These are phyloP conservation scores for Fomitopsis pulvina DNA, from an alignment of 768 basidiomycete species.

Conservation along the genomic window DNA sequence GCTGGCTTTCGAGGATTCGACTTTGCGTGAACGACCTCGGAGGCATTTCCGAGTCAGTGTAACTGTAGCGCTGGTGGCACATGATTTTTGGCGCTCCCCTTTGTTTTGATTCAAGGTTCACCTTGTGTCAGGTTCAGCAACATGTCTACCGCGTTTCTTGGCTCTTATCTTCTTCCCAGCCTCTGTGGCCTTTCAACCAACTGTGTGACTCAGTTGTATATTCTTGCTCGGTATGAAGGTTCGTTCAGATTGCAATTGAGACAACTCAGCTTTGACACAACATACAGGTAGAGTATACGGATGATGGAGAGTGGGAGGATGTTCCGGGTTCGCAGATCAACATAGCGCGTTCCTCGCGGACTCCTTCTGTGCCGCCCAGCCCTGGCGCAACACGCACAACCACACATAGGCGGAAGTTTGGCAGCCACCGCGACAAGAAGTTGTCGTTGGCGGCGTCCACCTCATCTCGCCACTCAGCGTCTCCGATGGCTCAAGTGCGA, in stretches of 20 bases:
- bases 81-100: no score
- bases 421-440: conserved; percentile 17
- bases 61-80: no score
- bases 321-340: conserved; percentile 1
- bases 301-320: conserved; percentile 13
- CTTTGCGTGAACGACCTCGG: no score
- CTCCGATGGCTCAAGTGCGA: neutral
- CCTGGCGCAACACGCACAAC: neutral
- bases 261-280: neutral
- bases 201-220: neutral
- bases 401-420: conserved; percentile 5
- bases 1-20: no score
- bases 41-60: no score
- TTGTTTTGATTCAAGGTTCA: no score
- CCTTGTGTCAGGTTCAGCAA: no score
- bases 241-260: neutral
- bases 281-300: neutral
- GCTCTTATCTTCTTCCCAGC: neutral
- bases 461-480: conserved; percentile 13
- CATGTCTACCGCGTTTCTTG: neutral
- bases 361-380: neutral
- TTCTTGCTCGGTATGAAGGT: neutral
- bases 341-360: neutral
- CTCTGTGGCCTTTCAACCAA: neutral
- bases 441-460: conserved; percentile 16